A percentile compares a stretch with the other conserved stretches of the same genome.
phyloP scores from a whole-genome alignment of 176 grass and related monocot genomes.

The Secale cereale region DNA sequence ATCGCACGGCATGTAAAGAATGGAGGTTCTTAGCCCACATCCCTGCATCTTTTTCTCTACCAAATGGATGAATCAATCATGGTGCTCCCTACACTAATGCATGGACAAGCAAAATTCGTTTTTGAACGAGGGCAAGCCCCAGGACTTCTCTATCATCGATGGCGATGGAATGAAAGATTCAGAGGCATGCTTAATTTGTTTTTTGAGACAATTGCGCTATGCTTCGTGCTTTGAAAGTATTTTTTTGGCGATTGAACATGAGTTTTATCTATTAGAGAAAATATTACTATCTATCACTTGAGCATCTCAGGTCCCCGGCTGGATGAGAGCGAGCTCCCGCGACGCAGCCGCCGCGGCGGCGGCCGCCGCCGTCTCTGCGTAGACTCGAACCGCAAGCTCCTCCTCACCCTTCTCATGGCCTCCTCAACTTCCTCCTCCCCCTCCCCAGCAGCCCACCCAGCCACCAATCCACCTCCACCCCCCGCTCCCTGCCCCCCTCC shows the following conservation, averaged over 20 bases:
- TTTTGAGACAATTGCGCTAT: background rate
- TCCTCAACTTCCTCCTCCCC: no score
- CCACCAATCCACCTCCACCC: no score
- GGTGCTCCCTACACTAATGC: background rate
- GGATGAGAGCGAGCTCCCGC: no score
- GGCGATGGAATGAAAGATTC: background rate
- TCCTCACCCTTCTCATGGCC: no score
- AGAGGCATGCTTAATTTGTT: background rate
- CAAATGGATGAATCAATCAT: slow-evolving; percentile 18
- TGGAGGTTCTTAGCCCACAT: slow-evolving; percentile 41
- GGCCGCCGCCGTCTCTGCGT: no score
- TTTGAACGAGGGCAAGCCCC: no score
- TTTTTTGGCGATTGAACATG: background rate
- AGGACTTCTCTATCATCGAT: background rate
- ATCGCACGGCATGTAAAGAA: slow-evolving; percentile 26
- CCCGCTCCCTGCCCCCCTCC: no score
- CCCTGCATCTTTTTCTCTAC: background rate
- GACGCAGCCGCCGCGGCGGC: no score
- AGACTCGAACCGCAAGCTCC: no score
- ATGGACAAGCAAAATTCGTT: background rate
- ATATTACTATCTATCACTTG: no score
- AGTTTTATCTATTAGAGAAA: background rate
- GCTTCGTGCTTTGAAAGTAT: background rate
- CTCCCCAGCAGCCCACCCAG: no score
- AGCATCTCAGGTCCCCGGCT: no score